Conservation (phyloP, 202 grass and related monocot species). For the Hordeum pubiflorum region DNA sequence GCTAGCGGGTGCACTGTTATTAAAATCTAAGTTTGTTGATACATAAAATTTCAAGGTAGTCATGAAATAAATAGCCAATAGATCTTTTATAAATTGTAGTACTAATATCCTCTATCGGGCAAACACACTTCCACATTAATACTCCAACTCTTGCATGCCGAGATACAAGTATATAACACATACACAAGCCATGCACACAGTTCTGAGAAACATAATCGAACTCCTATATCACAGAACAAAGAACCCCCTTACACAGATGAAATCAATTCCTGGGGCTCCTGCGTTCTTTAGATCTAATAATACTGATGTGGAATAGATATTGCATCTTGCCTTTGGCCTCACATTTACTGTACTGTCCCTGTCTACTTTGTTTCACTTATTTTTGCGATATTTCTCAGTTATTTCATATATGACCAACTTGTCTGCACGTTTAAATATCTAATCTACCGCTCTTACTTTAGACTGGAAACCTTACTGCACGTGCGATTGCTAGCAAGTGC, state of each 20-base stretch:
- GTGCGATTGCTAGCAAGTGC: conserved; percentile 62
- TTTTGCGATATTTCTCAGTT: conserved; percentile 7
- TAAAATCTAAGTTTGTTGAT: not conserved
- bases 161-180: not conserved
- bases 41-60: not conserved
- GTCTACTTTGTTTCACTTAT: not conserved
- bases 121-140: not conserved
- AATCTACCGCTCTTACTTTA: conserved; percentile 26
- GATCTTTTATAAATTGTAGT: not conserved
- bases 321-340: conserved; percentile 11
- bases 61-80: not conserved
- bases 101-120: not conserved
- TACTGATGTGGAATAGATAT: not conserved
- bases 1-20: not conserved
- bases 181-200: not conserved
- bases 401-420: not conserved
- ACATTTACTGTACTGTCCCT: not conserved
- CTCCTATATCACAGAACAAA: not conserved
- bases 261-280: not conserved
- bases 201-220: not conserved
- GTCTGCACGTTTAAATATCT: not conserved
- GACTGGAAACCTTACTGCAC: conserved; percentile 71
- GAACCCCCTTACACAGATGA: not conserved
- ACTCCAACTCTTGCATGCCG: not conserved
- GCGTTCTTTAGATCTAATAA: not conserved